Evolutionary conservation across 352 stramenopile genomes (phyloP).

Genomic region (Pythium monospermum): DNA sequence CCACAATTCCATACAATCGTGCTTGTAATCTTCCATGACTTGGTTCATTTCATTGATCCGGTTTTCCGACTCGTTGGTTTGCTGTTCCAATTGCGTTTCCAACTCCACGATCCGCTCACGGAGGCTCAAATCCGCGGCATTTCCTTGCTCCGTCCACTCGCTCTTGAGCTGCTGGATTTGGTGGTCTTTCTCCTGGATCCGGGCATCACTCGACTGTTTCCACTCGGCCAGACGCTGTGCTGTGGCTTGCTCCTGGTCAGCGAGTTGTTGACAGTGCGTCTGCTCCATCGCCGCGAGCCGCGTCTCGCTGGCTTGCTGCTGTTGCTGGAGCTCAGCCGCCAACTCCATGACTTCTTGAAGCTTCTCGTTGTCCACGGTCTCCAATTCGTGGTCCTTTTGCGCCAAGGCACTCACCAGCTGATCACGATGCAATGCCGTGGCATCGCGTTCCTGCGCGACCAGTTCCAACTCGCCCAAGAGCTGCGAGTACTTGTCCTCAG

Average conservation of each 20-base stretch:
- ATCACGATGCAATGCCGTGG: background rate
- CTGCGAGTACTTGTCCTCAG: background rate
- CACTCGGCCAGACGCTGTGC: slow-evolving; percentile 9
- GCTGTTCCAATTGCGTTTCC: slow-evolving; percentile 32
- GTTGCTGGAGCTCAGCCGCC: slow-evolving; percentile 17
- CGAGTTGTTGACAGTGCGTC: slow-evolving; percentile 12
- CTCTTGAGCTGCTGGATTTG: slow-evolving; percentile 20
- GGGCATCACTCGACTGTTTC: slow-evolving; percentile 11
- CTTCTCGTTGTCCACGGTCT: slow-evolving; percentile 31
- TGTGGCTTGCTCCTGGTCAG: slow-evolving; percentile 11
- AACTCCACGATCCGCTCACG: slow-evolving; percentile 33
- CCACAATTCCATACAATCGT: slow-evolving; percentile 77
- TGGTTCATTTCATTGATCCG: slow-evolving; percentile 31
- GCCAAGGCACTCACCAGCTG: slow-evolving; percentile 15
- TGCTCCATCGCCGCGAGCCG: slow-evolving; percentile 12
- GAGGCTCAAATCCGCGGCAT: slow-evolving; percentile 14
- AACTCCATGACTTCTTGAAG: slow-evolving; percentile 24
- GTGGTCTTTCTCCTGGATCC: slow-evolving; percentile 24
- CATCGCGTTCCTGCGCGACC: slow-evolving; percentile 6
- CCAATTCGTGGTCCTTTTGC: slow-evolving; percentile 23
- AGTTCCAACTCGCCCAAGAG: slow-evolving; percentile 7
- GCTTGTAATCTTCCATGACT: slow-evolving; percentile 70
- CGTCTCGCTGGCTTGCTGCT: slow-evolving; percentile 14
- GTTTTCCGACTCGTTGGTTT: slow-evolving; percentile 23
- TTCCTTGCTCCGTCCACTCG: slow-evolving; percentile 21